Evolutionary conservation across 2,329 filamentous ascomycete genomes (phyloP).

Genomic region (Alternaria incomplexa): DNA sequence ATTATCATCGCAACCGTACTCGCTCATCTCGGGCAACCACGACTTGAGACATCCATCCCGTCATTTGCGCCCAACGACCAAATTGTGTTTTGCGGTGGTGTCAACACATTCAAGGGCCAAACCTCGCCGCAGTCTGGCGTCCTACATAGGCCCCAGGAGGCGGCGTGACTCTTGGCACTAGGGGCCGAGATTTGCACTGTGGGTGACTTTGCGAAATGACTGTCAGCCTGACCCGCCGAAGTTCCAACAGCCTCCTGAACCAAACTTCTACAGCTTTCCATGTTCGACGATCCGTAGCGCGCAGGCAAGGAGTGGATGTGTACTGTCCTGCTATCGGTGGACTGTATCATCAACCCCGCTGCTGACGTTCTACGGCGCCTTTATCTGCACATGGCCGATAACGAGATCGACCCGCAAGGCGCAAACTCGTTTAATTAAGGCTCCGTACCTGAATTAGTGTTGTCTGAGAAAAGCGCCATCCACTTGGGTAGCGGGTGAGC

Average conservation of each 20-base stretch:
- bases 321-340: background rate
- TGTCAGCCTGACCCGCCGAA: slow-evolving; percentile 12
- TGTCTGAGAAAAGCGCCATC: slow-evolving; percentile 35
- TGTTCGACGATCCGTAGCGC: slow-evolving; percentile 9
- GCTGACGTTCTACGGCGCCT: slow-evolving; percentile 12
- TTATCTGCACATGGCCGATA: slow-evolving; percentile 8
- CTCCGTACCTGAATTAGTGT: slow-evolving; percentile 36
- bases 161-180: slow-evolving; percentile 22
- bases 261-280: background rate
- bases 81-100: slow-evolving; percentile 2
- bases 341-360: slow-evolving; percentile 9
- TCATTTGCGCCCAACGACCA: background rate
- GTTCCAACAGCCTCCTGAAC: slow-evolving; percentile 10
- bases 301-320: background rate
- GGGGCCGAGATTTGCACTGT: slow-evolving; percentile 9
- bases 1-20: background rate
- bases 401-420: slow-evolving; percentile 4
- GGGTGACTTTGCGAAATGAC: slow-evolving; percentile 18
- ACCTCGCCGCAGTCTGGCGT: background rate
- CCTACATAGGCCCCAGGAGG: slow-evolving; percentile 4
- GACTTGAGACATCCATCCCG: background rate
- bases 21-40: background rate
- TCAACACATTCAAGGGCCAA: background rate
- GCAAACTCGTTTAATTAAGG: slow-evolving; percentile 33
- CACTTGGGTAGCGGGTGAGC: slow-evolving; percentile 22